Conservation (phyloP, 495 filamentous ascomycete species). For the Xylaria nigripes region DNA sequence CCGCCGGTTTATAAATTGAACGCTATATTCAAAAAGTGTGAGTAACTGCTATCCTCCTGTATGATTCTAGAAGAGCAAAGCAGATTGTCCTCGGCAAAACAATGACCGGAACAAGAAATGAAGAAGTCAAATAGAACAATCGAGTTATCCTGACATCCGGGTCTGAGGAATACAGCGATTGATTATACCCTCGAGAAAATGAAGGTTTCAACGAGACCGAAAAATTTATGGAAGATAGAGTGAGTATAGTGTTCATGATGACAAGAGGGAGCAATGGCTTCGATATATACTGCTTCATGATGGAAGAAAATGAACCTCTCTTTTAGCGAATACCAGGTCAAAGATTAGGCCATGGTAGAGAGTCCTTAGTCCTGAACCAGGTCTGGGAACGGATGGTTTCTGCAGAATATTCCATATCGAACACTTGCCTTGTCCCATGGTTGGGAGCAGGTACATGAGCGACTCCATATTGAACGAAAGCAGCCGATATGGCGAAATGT, state of each 20-base stretch:
- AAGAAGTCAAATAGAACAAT: conserved; percentile 41
- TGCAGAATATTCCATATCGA: no score
- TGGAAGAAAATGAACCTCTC: conserved; percentile 15
- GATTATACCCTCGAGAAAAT: conserved; percentile 25
- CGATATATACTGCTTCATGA: conserved; percentile 25
- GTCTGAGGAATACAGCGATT: conserved; percentile 16
- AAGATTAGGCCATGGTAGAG: conserved; percentile 11
- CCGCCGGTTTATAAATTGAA: conserved; percentile 19
- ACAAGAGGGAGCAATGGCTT: conserved; percentile 10
- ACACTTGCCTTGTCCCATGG: conserved; percentile 25
- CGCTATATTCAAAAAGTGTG: conserved; percentile 12
- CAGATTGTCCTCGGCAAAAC: conserved; percentile 17
- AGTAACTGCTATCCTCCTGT: conserved; percentile 16
- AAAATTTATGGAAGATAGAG: conserved; percentile 14
- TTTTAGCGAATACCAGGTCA: conserved; percentile 12
- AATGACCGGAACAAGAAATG: conserved; percentile 15
- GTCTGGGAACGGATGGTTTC: background rate
- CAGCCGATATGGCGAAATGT: background rate
- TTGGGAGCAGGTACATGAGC: background rate
- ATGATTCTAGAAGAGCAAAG: conserved; percentile 20
- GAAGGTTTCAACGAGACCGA: conserved; percentile 28
- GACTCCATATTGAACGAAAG: background rate
- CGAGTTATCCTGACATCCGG: conserved; percentile 49
- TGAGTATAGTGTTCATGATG: background rate
- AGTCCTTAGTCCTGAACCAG: conserved; percentile 10